These are phyloP conservation scores for Aureobasidium sp. DNA, from an alignment of 2,329 filamentous ascomycete species.

Conservation along the genomic window DNA sequence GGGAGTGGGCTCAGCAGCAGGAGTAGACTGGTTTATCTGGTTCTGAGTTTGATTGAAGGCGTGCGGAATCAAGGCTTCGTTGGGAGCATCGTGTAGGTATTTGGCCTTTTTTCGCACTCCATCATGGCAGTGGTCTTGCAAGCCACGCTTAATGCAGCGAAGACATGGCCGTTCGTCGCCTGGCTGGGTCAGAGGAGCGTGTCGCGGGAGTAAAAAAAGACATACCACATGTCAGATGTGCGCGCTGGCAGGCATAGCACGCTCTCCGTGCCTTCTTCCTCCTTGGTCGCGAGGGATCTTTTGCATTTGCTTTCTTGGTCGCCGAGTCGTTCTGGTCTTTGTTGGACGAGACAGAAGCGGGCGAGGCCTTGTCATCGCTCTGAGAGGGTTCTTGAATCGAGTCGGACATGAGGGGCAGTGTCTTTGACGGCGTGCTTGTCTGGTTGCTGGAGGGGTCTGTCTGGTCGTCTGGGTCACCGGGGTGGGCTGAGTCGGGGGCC, in stretches of 20 bases:
- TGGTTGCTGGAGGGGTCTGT: background rate
- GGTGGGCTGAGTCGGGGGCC: conserved; percentile 24
- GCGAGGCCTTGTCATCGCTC: conserved; percentile 32
- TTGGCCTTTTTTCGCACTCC: conserved; percentile 98
- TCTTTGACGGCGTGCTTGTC: background rate
- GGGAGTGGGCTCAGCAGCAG: conserved; percentile 5
- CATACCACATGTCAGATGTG: conserved; percentile 97
- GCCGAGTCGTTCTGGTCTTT: conserved; percentile 28
- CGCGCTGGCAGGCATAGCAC: conserved; percentile 93
- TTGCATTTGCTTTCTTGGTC: conserved; percentile 50
- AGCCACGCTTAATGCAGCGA: conserved; percentile 85
- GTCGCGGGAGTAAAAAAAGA: conserved; percentile 23
- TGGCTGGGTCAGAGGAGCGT: background rate
- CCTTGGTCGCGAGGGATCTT: conserved; percentile 81
- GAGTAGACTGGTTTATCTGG: background rate
- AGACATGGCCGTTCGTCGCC: conserved; percentile 93
- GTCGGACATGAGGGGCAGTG: conserved; percentile 36
- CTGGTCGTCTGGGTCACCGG: background rate
- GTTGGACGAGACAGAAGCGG: conserved; percentile 21
- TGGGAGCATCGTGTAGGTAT: conserved; percentile 92
- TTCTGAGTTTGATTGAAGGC: background rate
- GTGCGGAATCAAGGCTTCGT: conserved; percentile 82
- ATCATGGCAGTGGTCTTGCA: conserved; percentile 88
- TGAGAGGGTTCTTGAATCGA: conserved; percentile 33
- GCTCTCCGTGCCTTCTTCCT: conserved; percentile 94